These are phyloP conservation scores for Leptodontidium sp. DNA, from an alignment of 2,329 filamentous ascomycete species.

Conservation along the genomic window DNA sequence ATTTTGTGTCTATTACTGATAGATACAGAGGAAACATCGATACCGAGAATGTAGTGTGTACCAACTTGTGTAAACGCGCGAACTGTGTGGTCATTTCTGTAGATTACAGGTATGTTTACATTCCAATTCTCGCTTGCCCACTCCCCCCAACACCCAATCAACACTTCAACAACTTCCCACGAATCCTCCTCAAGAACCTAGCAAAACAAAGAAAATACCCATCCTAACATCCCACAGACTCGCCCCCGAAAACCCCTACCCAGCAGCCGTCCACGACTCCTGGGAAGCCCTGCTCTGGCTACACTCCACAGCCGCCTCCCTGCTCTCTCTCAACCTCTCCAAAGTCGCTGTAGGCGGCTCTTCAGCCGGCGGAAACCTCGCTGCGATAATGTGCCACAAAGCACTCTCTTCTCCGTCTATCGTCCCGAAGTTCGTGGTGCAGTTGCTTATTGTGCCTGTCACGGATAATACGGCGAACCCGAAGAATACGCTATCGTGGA, in stretches of 20 bases:
- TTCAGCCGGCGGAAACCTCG: constrained; percentile 61
- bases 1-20: neutral
- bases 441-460: constrained; percentile 65
- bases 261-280: constrained; percentile 63
- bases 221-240: constrained; percentile 50
- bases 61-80: constrained; percentile 59
- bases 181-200: neutral
- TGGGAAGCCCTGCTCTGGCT: constrained; percentile 63
- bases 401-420: constrained; percentile 40
- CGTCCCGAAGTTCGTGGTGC: constrained; percentile 53
- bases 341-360: constrained; percentile 58
- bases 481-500: constrained; percentile 56
- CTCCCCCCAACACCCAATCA: neutral
- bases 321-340: constrained; percentile 52
- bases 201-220: neutral
- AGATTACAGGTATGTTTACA: constrained; percentile 57
- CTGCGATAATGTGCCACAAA: constrained; percentile 61
- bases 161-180: neutral
- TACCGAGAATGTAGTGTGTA: constrained; percentile 64
- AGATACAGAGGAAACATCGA: constrained; percentile 57
- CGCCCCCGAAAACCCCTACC: constrained; percentile 64
- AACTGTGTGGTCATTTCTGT: constrained; percentile 62
- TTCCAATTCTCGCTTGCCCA: neutral
- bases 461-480: constrained; percentile 63
- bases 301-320: constrained; percentile 27